Percentiles rank a stretch among this genome's conserved stretches.
These are phyloP conservation scores for Sporothrix variecibatus DNA, from an alignment of 2,329 filamentous ascomycete species.

Conservation along the genomic window DNA sequence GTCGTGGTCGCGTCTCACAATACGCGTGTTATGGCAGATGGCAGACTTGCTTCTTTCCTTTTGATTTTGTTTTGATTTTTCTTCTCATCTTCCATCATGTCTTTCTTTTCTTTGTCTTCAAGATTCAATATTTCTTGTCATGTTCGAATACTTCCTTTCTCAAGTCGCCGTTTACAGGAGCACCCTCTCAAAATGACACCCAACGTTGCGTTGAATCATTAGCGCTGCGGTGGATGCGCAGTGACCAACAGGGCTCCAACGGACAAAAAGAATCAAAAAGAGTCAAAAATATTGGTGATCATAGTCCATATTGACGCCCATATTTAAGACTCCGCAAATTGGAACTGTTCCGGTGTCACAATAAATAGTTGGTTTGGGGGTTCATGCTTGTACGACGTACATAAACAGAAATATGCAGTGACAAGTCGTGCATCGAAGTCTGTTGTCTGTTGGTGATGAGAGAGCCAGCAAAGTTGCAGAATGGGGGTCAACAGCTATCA, in stretches of 20 bases:
- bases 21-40: not conserved
- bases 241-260: slow-evolving; percentile 11
- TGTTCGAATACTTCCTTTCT: not conserved
- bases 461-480: not conserved
- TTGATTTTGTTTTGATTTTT: not conserved
- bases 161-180: not conserved
- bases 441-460: not conserved
- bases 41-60: not conserved
- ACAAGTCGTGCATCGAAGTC: not conserved
- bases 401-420: not conserved
- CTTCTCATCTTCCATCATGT: not conserved
- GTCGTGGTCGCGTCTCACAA: not conserved
- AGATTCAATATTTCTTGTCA: not conserved
- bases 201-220: slow-evolving; percentile 1
- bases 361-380: not conserved
- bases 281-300: not conserved
- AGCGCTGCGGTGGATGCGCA: not conserved
- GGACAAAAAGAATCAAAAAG: not conserved
- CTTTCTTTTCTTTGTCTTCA: not conserved
- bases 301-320: not conserved
- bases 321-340: not conserved
- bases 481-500: not conserved
- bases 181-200: not conserved
- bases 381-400: not conserved
- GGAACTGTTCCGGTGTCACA: not conserved